These are phyloP conservation scores for Trichosporon coremiiforme DNA, from an alignment of 1,284 basidiomycete species.

Conservation along the genomic window DNA sequence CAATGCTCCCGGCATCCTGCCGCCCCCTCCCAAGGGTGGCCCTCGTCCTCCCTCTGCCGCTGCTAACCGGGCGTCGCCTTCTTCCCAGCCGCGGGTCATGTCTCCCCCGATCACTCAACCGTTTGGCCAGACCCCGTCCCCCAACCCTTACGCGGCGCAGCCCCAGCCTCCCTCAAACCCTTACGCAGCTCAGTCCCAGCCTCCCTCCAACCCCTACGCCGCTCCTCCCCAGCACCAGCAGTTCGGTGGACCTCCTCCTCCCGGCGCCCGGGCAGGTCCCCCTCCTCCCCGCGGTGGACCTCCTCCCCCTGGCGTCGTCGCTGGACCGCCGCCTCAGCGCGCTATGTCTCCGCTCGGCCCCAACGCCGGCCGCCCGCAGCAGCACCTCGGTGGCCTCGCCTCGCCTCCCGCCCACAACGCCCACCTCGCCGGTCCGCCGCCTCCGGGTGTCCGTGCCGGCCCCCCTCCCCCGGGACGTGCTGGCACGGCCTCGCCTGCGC, in stretches of 20 bases:
- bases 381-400: conserved; percentile 24
- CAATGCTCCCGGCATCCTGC: conserved; percentile 46
- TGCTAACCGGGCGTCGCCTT: conserved; percentile 5
- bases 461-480: conserved; percentile 42
- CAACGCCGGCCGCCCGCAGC: conserved; percentile 31
- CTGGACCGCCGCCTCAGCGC: conserved; percentile 59
- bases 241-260: conserved; percentile 42
- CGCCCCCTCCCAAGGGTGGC: conserved; percentile 52
- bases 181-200: conserved; percentile 23
- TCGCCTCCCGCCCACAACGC: conserved; percentile 28
- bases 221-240: conserved; percentile 25
- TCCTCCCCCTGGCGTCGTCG: conserved; percentile 58
- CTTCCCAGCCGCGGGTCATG: conserved; percentile 9
- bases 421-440: conserved; percentile 41
- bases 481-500: conserved; percentile 26
- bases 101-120: conserved; percentile 14
- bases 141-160: conserved; percentile 23
- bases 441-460: conserved; percentile 37
- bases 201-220: conserved; percentile 24
- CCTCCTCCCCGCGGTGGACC: conserved; percentile 49
- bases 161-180: conserved; percentile 19
- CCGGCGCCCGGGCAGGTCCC: conserved; percentile 38
- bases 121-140: conserved; percentile 27
- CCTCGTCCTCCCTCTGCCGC: conserved; percentile 53
- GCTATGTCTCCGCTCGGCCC: conserved; percentile 54